Percentiles rank a stretch among this genome's conserved stretches.
phyloP scores from a whole-genome alignment of 805 yeast genomes.

The Saccharomycopsis schoenii region DNA sequence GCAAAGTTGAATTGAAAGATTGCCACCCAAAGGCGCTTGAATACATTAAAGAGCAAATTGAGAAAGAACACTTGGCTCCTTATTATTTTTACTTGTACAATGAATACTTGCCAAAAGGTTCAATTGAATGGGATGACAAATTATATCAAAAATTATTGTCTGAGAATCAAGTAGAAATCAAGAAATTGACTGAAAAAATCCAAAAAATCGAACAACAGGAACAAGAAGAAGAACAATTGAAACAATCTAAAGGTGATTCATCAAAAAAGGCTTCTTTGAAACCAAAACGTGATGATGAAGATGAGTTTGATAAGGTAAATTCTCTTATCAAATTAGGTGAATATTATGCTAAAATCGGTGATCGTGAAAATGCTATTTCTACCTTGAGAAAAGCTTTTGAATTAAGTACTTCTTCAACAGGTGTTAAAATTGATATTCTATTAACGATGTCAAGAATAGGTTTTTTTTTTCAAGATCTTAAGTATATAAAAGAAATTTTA shows the following conservation, averaged over 20 bases:
- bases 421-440: conserved; percentile 79
- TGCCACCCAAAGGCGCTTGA: conserved; percentile 35
- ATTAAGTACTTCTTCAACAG: conserved; percentile 66
- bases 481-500: conserved; percentile 57
- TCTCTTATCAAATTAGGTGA: conserved; percentile 78
- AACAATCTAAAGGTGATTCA: conserved; percentile 46
- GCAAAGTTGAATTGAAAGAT: conserved; percentile 28
- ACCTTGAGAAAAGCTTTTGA: conserved; percentile 67
- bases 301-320: conserved; percentile 72
- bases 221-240: conserved; percentile 61
- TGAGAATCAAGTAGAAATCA: conserved; percentile 47
- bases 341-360: conserved; percentile 79
- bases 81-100: conserved; percentile 62
- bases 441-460: conserved; percentile 80
- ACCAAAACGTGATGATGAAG: conserved; percentile 50
- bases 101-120: conserved; percentile 29
- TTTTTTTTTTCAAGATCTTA: conserved; percentile 76
- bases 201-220: conserved; percentile 46
- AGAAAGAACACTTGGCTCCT: conserved; percentile 63
- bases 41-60: conserved; percentile 45
- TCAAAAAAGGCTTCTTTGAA: conserved; percentile 32
- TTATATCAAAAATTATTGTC: conserved; percentile 41
- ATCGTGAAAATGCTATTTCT: conserved; percentile 55
- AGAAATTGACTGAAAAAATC: conserved; percentile 35
- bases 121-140: conserved; percentile 49